These are phyloP conservation scores for Arthonia radiata DNA, from an alignment of 495 filamentous ascomycete genomes.

Conservation along the genomic window DNA sequence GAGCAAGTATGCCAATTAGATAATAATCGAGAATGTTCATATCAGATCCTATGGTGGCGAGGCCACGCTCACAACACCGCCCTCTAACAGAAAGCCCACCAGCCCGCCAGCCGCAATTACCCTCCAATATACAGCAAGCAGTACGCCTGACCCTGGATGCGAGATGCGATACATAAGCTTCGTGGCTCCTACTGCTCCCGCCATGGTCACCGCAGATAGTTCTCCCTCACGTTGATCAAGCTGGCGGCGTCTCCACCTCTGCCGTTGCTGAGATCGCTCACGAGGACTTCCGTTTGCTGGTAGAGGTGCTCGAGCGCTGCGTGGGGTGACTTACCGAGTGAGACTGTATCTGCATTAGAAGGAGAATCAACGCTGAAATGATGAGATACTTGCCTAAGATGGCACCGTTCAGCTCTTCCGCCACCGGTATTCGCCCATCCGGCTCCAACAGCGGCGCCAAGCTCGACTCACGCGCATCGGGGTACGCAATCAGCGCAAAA, in stretches of 20 bases:
- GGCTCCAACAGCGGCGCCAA: constrained; percentile 60
- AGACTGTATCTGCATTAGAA: constrained; percentile 26
- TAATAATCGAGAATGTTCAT: no score
- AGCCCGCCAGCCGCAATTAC: background rate
- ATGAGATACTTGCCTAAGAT: constrained; percentile 46
- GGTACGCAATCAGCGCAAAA: constrained; percentile 71
- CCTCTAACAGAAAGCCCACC: no score
- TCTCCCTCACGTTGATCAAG: constrained; percentile 58
- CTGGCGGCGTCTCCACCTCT: constrained; percentile 72
- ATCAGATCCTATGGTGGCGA: no score
- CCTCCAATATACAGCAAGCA: background rate
- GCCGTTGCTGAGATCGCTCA: constrained; percentile 57
- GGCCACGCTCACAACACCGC: no score
- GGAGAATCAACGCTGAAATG: background rate
- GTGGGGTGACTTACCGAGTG: constrained; percentile 66
- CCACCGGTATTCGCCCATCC: constrained; percentile 50
- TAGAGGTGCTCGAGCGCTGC: constrained; percentile 70
- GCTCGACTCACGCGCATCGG: constrained; percentile 46
- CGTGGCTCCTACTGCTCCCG: no score
- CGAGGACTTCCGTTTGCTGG: constrained; percentile 65
- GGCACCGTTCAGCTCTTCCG: constrained; percentile 84
- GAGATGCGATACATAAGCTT: no score
- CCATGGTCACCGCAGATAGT: no score
- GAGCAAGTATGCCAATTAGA: no score
- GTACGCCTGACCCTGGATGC: constrained; percentile 28